Percentiles rank a stretch among this genome's conserved stretches.
Evolutionary conservation across 495 filamentous ascomycete species (phyloP).

Genomic region (Penicillium silybi): DNA sequence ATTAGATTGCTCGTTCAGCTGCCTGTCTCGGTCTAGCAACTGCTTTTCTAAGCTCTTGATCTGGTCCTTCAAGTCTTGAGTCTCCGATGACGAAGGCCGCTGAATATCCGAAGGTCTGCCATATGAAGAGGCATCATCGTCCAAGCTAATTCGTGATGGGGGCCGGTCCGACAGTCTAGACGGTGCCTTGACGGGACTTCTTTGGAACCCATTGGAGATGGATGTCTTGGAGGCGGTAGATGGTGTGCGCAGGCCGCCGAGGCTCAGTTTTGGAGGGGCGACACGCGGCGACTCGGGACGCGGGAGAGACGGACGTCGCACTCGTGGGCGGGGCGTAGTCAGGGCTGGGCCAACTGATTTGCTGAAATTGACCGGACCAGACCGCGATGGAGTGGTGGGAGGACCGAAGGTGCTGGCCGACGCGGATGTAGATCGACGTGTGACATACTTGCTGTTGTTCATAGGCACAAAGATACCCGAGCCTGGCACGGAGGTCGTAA

Average conservation of each 20-base stretch:
- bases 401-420: slow-evolving; percentile 58
- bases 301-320: slow-evolving; percentile 65
- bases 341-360: slow-evolving; percentile 80
- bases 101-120: slow-evolving; percentile 43
- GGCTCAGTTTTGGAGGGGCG: slow-evolving; percentile 48
- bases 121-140: slow-evolving; percentile 34
- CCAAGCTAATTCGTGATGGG: slow-evolving; percentile 39
- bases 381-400: slow-evolving; percentile 61
- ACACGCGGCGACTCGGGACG: slow-evolving; percentile 73
- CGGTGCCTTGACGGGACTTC: slow-evolving; percentile 42
- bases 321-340: slow-evolving; percentile 62
- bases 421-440: slow-evolving; percentile 48
- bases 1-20: slow-evolving; percentile 80
- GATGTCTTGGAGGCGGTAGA: slow-evolving; percentile 30
- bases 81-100: slow-evolving; percentile 43
- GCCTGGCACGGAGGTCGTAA: slow-evolving; percentile 69
- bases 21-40: slow-evolving; percentile 78
- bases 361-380: slow-evolving; percentile 60
- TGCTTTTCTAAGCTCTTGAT: slow-evolving; percentile 59
- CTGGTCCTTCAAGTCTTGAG: slow-evolving; percentile 56
- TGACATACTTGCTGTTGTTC: slow-evolving; percentile 72
- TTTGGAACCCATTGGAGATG: slow-evolving; percentile 30
- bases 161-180: slow-evolving; percentile 42
- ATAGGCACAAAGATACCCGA: slow-evolving; percentile 94
- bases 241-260: slow-evolving; percentile 50